Evolutionary conservation across 768 basidiomycete genomes (phyloP).

Genomic region (Mrakia hoshinonis): DNA sequence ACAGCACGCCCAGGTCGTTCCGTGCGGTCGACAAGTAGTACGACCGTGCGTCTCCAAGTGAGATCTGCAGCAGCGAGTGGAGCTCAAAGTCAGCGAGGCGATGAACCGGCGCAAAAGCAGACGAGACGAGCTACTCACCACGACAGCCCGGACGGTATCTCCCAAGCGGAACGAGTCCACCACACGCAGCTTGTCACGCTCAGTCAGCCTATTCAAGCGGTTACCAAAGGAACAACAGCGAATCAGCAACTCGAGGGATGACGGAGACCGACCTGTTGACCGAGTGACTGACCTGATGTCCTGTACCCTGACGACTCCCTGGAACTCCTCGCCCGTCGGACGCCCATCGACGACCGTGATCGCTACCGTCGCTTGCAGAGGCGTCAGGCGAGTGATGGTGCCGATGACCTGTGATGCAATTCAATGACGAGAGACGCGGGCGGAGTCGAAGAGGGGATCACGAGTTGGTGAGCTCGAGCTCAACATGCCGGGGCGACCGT

Average conservation of each 20-base stretch:
- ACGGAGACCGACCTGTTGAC: not conserved
- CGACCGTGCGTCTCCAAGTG: constrained; percentile 79
- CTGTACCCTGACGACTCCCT: constrained; percentile 75
- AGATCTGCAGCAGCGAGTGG: constrained; percentile 52
- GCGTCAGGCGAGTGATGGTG: constrained; percentile 70
- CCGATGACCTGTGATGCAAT: constrained; percentile 52
- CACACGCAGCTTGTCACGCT: constrained; percentile 81
- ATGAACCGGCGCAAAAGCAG: not conserved
- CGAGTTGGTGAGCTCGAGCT: not conserved
- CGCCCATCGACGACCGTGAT: constrained; percentile 81
- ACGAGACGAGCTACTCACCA: constrained; percentile 50
- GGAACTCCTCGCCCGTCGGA: constrained; percentile 77
- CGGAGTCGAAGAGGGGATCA: not conserved
- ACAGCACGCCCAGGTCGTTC: constrained; percentile 63
- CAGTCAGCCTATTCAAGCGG: constrained; percentile 50
- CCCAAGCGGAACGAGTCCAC: constrained; percentile 85
- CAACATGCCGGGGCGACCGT: not conserved
- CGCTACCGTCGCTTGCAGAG: constrained; percentile 69
- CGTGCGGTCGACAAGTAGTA: constrained; percentile 86
- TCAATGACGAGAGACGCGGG: not conserved
- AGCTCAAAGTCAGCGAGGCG: not conserved
- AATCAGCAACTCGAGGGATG: not conserved
- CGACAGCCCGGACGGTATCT: constrained; percentile 76
- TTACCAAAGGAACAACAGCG: too few relatives aligned
- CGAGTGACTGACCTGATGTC: constrained; percentile 54